A percentile compares a stretch with the other conserved stretches of the same genome.
Conservation (phyloP, 345 rosid genomes). For the Pistacia vera region DNA sequence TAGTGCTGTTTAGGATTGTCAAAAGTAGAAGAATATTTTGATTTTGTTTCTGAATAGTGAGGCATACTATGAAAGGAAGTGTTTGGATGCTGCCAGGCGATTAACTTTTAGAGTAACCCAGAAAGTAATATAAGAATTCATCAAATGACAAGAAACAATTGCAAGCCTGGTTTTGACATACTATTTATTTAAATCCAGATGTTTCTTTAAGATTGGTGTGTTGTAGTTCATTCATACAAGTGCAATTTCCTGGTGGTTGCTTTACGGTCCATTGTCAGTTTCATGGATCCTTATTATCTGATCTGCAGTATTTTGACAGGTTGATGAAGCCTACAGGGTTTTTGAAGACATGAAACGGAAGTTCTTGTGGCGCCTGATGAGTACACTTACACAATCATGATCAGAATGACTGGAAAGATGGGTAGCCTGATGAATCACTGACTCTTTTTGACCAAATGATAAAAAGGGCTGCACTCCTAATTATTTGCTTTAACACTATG, state of each 20-base stretch:
- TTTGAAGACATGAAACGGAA: constrained; percentile 79
- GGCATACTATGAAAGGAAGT: background rate
- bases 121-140: background rate
- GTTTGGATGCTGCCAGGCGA: background rate
- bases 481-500: constrained; percentile 71
- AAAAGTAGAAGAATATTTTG: background rate
- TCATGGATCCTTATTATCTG: constrained; percentile 53
- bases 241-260: background rate
- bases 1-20: background rate
- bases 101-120: background rate
- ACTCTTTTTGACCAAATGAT: constrained; percentile 74
- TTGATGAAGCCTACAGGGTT: constrained; percentile 66
- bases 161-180: background rate
- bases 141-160: background rate
- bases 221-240: background rate
- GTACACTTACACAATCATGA: constrained; percentile 85
- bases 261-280: constrained; percentile 2
- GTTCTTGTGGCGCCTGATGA: constrained; percentile 73
- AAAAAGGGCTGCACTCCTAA: constrained; percentile 52
- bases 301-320: constrained; percentile 73
- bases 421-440: constrained; percentile 66
- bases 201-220: background rate
- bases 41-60: background rate
- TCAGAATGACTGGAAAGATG: constrained; percentile 68
- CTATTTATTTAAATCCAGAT: background rate